Evolutionary conservation across 352 stramenopile species (phyloP).

Genomic region (Salisapilia sapeloensis): DNA sequence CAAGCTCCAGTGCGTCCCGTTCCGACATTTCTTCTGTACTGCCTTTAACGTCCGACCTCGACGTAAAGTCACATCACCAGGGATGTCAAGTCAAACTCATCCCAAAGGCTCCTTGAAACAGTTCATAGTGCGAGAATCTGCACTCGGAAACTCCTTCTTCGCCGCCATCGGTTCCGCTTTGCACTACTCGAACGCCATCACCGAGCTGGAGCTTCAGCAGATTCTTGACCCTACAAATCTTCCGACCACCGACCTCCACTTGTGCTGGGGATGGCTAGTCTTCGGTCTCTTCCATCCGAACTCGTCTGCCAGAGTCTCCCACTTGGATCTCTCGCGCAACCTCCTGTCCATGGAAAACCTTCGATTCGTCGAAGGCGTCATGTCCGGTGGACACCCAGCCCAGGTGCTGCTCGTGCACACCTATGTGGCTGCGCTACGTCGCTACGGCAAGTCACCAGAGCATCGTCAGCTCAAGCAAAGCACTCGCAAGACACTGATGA

Average conservation of each 20-base stretch:
- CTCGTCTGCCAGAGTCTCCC: conserved; percentile 20
- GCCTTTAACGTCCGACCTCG: conserved; percentile 22
- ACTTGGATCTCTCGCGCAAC: conserved; percentile 24
- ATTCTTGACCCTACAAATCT: conserved; percentile 18
- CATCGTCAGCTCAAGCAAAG: conserved; percentile 28
- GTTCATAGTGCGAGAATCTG: conserved; percentile 19
- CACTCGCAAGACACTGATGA: conserved; percentile 25
- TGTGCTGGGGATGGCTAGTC: conserved; percentile 33
- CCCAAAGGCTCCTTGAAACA: conserved; percentile 18
- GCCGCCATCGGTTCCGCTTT: conserved; percentile 25
- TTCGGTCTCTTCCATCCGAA: conserved; percentile 37
- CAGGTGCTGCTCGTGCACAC: conserved; percentile 25
- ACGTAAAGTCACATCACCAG: conserved; percentile 37
- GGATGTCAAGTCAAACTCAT: conserved; percentile 17
- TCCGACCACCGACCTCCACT: conserved; percentile 17
- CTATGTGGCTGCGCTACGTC: conserved; percentile 21
- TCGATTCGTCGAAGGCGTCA: conserved; percentile 24
- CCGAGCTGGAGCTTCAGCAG: conserved; percentile 30
- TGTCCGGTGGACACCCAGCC: conserved; percentile 25
- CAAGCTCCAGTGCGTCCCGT: conserved; percentile 16
- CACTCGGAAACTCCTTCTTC: conserved; percentile 35
- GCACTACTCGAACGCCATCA: conserved; percentile 30
- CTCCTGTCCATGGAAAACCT: conserved; percentile 43
- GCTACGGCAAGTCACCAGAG: conserved; percentile 28
- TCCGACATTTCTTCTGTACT: conserved; percentile 23